A percentile compares a stretch with the other conserved stretches of the same genome.
These are phyloP conservation scores for Mycena sp. DNA, from an alignment of 1,284 basidiomycete species.

Conservation along the genomic window DNA sequence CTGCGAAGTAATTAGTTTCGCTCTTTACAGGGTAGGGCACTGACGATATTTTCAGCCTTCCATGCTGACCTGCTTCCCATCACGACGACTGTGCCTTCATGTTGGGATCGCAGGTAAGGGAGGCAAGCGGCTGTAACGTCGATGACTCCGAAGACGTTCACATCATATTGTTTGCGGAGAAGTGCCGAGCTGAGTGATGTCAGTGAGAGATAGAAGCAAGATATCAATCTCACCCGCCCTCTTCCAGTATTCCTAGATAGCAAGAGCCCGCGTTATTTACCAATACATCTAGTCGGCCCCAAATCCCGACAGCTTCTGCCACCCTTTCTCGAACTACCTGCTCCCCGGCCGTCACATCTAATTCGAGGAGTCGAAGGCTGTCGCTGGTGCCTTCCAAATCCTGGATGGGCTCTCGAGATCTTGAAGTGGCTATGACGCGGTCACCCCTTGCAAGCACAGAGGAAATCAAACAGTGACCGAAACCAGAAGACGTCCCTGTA, in stretches of 20 bases:
- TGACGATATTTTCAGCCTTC: conserved; percentile 38
- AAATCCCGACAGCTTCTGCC: conserved; percentile 54
- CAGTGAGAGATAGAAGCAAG: not conserved
- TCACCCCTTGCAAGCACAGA: conserved; percentile 25
- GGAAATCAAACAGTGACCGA: conserved; percentile 19
- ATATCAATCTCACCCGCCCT: conserved; percentile 24
- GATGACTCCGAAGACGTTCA: conserved; percentile 43
- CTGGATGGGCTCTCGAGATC: conserved; percentile 12
- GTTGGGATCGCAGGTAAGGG: conserved; percentile 42
- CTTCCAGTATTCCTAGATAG: conserved; percentile 27
- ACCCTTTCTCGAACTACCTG: conserved; percentile 40
- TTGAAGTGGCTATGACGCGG: conserved; percentile 24
- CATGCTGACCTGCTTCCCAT: conserved; percentile 47
- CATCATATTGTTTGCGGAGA: conserved; percentile 38
- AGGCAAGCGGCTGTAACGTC: conserved; percentile 45
- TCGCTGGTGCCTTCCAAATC: conserved; percentile 14
- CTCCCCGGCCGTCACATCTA: conserved; percentile 26
- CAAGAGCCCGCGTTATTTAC: conserved; percentile 64
- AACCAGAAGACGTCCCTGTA: conserved; percentile 23
- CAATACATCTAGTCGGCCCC: conserved; percentile 65
- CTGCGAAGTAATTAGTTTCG: conserved; percentile 11
- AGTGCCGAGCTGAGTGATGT: conserved; percentile 15
- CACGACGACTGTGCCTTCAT: conserved; percentile 45
- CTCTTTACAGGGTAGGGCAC: not conserved
- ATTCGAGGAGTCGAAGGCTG: conserved; percentile 19